Evolutionary conservation across 176 grass and related monocot genomes (phyloP), one percentile per base, ranked within the genome.

Genomic region (Ananas comosus): DNA sequence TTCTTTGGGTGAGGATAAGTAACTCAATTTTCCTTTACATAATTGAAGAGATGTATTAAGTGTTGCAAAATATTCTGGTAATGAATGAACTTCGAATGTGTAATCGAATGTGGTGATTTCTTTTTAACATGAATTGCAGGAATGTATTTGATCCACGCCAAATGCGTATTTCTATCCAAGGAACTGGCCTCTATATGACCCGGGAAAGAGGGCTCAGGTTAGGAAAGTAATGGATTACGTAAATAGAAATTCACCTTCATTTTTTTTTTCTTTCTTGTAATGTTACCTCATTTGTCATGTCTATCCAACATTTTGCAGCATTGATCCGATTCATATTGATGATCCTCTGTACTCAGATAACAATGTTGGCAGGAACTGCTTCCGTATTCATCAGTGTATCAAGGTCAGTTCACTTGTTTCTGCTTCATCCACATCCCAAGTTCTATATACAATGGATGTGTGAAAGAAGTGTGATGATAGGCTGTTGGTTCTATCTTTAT

Each of bases 141-240:
- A 90, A 97, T 79, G 80, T 88, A 57, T 97, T 97, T 87, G 89
- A 97, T 83, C 93, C 93, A 74, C 93, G 86, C 23, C 93, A 90
- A 80, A 97, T 97, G 93, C 89, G 93, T 72, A 84, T 90, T 72
- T 97, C 89, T 47, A 97, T 97, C 75, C 93, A 89, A 92, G 93
- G 93, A 70, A 91, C 81, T 54, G 93, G 93, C 71, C 74, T 97
- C 75, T 97, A 97, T 92, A 81, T 92, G 84, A 97, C 90, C 64
- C 63, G 93, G 66, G 86, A 97, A 92, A 85, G 93, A 81, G 93
- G 93, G 4, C 89, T 85, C 65, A 97, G 89, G 93, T 97, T 73
- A 83, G 76, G 66, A 24, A 52, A 70, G 17, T 66, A 59, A 14
- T 21, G n/a, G 14, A 59, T 10, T 59, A 42, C 33, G 33, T 42